A percentile compares a stretch with the other conserved stretches of the same genome.
These are phyloP conservation scores for Nakazawaea wickerhamii DNA, from an alignment of 805 yeast genomes.

Conservation along the genomic window DNA sequence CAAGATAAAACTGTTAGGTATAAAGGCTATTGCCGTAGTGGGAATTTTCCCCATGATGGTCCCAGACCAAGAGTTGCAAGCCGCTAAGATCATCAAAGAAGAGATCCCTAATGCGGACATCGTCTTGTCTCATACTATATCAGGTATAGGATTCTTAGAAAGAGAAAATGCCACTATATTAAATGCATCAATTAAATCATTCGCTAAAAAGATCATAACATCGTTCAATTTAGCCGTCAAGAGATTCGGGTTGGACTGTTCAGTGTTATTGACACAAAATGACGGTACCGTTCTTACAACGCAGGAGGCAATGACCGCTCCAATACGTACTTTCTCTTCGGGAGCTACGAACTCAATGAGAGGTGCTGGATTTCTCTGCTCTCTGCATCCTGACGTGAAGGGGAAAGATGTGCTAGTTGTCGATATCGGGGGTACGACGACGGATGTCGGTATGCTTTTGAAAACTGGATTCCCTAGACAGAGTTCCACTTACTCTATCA, in stretches of 20 bases:
- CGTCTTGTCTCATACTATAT: conserved; percentile 34
- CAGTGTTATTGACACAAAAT: conserved; percentile 38
- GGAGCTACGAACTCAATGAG: conserved; percentile 46
- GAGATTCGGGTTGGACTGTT: conserved; percentile 30
- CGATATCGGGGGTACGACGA: conserved; percentile 48
- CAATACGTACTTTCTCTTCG: conserved; percentile 43
- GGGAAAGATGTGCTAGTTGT: conserved; percentile 31
- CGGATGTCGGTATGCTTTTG: conserved; percentile 42
- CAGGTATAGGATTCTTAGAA: conserved; percentile 40
- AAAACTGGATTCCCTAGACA: conserved; percentile 44
- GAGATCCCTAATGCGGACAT: conserved; percentile 29
- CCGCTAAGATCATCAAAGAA: conserved; percentile 26
- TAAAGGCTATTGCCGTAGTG: conserved; percentile 33
- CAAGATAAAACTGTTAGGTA: conserved; percentile 27
- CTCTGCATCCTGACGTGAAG: conserved; percentile 16
- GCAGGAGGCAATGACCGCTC: conserved; percentile 32
- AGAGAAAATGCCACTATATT: conserved; percentile 44
- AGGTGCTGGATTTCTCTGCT: conserved; percentile 40
- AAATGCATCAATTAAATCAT: conserved; percentile 38
- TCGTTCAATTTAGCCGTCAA: conserved; percentile 35
- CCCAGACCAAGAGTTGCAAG: conserved; percentile 32
- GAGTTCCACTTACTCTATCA: conserved; percentile 34
- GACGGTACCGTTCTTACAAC: conserved; percentile 42
- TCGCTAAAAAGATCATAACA: conserved; percentile 35
- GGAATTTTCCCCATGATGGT: conserved; percentile 38